phyloP scores from a whole-genome alignment of 345 rosid genomes.

The Citrus mangshanensis region DNA sequence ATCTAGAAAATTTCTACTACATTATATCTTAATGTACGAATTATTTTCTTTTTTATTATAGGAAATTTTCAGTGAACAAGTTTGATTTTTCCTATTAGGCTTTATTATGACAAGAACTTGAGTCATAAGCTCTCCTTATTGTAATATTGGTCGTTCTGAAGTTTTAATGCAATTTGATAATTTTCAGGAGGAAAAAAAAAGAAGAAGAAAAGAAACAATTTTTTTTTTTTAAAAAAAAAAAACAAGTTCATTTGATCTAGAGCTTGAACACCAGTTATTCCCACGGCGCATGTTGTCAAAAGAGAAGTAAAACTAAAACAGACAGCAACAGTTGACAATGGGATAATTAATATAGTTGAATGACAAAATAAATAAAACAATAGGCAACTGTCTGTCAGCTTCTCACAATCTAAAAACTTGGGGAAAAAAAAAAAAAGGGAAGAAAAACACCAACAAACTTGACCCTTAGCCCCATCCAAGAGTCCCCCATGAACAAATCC shows the following conservation, averaged over 20 bases:
- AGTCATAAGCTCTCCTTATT: too few species aligned
- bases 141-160: too few species aligned
- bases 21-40: too few species aligned
- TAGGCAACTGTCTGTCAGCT: not conserved
- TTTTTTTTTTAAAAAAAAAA: not conserved
- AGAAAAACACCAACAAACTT: not conserved
- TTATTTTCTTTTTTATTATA: too few species aligned
- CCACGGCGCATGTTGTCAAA: not conserved
- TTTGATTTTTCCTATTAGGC: too few species aligned
- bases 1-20: too few species aligned
- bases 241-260: not conserved
- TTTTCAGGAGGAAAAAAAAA: too few species aligned
- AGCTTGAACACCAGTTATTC: not conserved
- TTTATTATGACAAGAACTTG: too few species aligned
- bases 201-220: too few species aligned
- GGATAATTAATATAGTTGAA: not conserved
- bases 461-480: constrained; percentile 59
- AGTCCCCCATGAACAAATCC: constrained; percentile 20
- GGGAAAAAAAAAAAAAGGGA: too few species aligned
- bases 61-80: too few species aligned
- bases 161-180: not conserved
- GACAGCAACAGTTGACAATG: not conserved
- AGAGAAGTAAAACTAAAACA: too few species aligned
- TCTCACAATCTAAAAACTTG: not conserved
- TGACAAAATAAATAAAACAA: not conserved